Conservation (phyloP, 805 yeast genomes). For the Monosporozyma solicola region DNA sequence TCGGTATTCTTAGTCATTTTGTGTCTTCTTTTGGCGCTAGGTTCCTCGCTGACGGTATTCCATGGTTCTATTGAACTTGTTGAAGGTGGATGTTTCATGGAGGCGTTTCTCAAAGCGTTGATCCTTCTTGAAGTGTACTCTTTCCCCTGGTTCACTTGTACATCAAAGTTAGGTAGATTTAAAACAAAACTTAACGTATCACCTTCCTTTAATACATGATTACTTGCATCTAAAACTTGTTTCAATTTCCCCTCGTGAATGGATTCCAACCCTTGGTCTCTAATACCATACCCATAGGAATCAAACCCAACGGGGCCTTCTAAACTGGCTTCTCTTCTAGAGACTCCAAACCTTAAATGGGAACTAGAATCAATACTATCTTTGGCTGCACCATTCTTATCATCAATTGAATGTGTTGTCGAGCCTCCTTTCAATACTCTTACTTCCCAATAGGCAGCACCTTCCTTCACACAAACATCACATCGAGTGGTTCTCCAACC, state of each 20-base stretch:
- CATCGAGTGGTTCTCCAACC: constrained; percentile 81
- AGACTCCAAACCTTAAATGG: constrained; percentile 78
- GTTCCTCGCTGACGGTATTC: background rate
- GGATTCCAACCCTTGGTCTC: constrained; percentile 69
- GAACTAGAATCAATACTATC: constrained; percentile 26
- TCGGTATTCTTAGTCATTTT: constrained; percentile 13
- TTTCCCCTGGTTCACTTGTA: constrained; percentile 37
- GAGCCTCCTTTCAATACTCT: constrained; percentile 37
- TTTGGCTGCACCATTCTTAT: constrained; percentile 5
- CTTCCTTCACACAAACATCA: constrained; percentile 69
- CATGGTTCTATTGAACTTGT: background rate
- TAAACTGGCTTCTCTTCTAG: constrained; percentile 75
- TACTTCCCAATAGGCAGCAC: constrained; percentile 73
- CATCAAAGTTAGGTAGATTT: constrained; percentile 47
- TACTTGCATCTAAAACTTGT: constrained; percentile 40
- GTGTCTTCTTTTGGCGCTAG: constrained; percentile 4
- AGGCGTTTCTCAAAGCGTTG: constrained; percentile 15
- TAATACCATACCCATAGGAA: constrained; percentile 84
- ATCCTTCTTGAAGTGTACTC: constrained; percentile 30
- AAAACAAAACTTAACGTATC: constrained; percentile 78
- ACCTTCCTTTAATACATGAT: constrained; percentile 44
- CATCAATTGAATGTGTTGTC: background rate
- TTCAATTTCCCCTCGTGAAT: constrained; percentile 41
- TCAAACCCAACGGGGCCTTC: constrained; percentile 97
- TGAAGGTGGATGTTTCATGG: background rate